Evolutionary conservation across 192 early-diverging fungal genomes (phyloP), one percentile per base, ranked within the genome.

Genomic region (Linnemannia elongata): DNA sequence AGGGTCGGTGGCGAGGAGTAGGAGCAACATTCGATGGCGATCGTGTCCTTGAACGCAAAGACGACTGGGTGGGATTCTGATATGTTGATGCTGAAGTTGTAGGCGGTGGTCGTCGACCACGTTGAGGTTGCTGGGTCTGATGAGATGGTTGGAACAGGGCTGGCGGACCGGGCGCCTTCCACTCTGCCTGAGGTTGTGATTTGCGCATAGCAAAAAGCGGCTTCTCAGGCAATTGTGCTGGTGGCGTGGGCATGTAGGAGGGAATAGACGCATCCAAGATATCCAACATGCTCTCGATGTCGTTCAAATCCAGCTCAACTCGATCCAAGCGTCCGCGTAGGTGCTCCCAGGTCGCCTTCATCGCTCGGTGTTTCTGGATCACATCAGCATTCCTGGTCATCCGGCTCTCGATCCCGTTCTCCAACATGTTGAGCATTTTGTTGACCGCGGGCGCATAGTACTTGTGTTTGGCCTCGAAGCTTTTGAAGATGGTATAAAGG

Each of bases 381-480:
- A 83, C 85, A 0, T 88, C 82, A 18, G 74, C 49, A 63, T 92
- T 88, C 76, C 77, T 82, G 20, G 87, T 88, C 22, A 85, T 81
- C 36, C 90, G 82, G 30, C 82, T 82, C 35, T 91, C 88, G 76
- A 93, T 92, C 22, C 89, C 90, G 63, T 87, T 90, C 39, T 90
- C 89, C 38, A 93, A 80, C 88, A 90, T 91, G 15, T 82, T 85
- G 24, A 93, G 80, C 91, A 93, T 91, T 74, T 90, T 90, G 76
- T 82, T 89, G 54, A 93, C 89, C 4, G 90, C 85, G 22, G 91
- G 91, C 3, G 89, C 85, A 72, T 90, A 93, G 75, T 92, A 91
- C 66, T 92, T 92, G 78, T 90, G 87, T 79, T 91, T 92, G 13
- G 88, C 84, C 41, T 93, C 92, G 70, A 93, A 93, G 27, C 85